Evolutionary conservation across 2,329 filamentous ascomycete genomes (phyloP).

Genomic region (Geosmithia morbida): DNA sequence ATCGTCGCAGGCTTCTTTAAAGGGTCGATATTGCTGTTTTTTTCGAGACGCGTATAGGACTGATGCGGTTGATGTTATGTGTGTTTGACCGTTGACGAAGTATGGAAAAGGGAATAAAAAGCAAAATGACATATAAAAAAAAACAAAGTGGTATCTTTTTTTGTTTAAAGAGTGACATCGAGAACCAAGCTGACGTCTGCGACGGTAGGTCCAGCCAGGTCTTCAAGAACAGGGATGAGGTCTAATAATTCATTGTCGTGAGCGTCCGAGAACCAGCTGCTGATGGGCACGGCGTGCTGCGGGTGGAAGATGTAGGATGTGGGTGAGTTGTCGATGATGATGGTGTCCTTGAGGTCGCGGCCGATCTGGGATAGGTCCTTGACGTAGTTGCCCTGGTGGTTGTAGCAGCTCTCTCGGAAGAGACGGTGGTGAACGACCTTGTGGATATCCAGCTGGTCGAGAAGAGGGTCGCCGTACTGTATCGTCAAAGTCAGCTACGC

Average conservation of each 20-base stretch:
- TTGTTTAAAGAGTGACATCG: conserved; percentile 59
- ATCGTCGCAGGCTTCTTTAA: conserved; percentile 14
- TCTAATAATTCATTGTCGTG: conserved; percentile 98
- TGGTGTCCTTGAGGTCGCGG: conserved; percentile 88
- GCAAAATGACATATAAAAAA: conserved; percentile 13
- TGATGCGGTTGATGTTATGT: not conserved
- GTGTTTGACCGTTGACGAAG: not conserved
- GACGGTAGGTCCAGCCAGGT: conserved; percentile 77
- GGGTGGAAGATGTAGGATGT: conserved; percentile 99
- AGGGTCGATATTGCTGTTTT: not conserved
- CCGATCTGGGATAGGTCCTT: conserved; percentile 98
- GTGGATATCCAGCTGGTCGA: conserved; percentile 96
- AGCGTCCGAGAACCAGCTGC: conserved; percentile 99
- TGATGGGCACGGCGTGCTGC: conserved; percentile 96
- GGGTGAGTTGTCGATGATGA: conserved; percentile 98
- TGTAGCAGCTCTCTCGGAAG: conserved; percentile 97
- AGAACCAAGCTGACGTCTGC: conserved; percentile 94
- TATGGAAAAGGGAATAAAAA: conserved; percentile 3
- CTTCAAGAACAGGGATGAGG: conserved; percentile 94
- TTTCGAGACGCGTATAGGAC: not conserved
- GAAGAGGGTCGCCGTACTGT: conserved; percentile 86
- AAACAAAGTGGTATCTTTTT: conserved; percentile 14
- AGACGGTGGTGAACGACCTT: conserved; percentile 89
- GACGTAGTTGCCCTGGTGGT: conserved; percentile 98
- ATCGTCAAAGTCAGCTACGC: not conserved